A percentile compares a stretch with the other conserved stretches of the same genome.
Conservation (phyloP, 2,329 filamentous ascomycete genomes). For the Fusarium bulbicola region DNA sequence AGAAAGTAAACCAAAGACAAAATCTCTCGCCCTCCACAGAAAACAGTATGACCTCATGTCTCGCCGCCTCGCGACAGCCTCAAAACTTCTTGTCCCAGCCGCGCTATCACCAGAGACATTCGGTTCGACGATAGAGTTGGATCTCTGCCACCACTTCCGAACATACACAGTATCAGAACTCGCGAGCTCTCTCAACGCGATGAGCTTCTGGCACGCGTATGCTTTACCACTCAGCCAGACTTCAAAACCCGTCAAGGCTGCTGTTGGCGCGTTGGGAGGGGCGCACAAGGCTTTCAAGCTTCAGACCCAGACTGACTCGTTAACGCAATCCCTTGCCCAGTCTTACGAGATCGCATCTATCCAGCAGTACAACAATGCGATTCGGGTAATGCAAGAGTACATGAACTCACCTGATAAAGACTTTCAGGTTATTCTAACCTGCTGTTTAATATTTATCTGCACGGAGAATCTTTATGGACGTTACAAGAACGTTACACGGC, state of each 20-base stretch:
- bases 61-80: neutral
- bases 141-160: slow-evolving; percentile 15
- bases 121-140: neutral
- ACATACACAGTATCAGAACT: slow-evolving; percentile 1
- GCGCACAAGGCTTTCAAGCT: slow-evolving; percentile 20
- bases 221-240: slow-evolving; percentile 5
- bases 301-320: neutral
- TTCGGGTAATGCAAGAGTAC: neutral
- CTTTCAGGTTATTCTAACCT: slow-evolving; percentile 7
- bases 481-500: neutral
- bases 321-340: neutral
- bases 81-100: slow-evolving; percentile 2
- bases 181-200: neutral
- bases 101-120: neutral
- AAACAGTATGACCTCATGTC: neutral
- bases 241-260: neutral
- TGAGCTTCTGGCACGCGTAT: slow-evolving; percentile 8
- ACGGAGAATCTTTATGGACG: slow-evolving; percentile 1
- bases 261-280: slow-evolving; percentile 6
- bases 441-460: slow-evolving; percentile 23
- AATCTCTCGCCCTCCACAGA: neutral
- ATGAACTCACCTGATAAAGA: neutral
- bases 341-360: slow-evolving; percentile 8
- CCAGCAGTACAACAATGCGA: slow-evolving; percentile 13
- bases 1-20: neutral